These are phyloP conservation scores for Podospora appendiculata DNA, from an alignment of 495 filamentous ascomycete species.

Conservation along the genomic window DNA sequence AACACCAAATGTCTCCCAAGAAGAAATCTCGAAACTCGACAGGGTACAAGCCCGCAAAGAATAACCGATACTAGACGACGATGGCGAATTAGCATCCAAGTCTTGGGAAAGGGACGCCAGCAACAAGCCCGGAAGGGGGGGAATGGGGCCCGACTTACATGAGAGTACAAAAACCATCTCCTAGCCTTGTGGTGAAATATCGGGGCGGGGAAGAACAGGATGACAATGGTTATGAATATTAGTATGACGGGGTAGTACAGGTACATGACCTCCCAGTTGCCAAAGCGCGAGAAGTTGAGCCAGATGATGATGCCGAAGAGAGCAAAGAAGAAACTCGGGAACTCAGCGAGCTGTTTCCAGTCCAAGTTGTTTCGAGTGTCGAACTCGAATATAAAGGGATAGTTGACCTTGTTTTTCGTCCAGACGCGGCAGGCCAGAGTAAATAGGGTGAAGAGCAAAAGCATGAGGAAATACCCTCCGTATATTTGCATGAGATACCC, in stretches of 20 bases:
- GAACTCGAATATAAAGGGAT: slow-evolving; percentile 94
- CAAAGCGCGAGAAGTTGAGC: slow-evolving; percentile 71
- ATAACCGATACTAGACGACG: slow-evolving; percentile 65
- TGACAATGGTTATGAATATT: slow-evolving; percentile 52
- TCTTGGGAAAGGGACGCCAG: not conserved
- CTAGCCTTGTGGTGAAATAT: slow-evolving; percentile 69
- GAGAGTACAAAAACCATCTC: slow-evolving; percentile 76
- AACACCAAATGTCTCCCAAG: slow-evolving; percentile 95
- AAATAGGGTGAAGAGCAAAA: slow-evolving; percentile 68
- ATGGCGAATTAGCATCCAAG: not conserved
- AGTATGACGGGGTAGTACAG: slow-evolving; percentile 86
- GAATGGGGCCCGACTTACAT: slow-evolving; percentile 44
- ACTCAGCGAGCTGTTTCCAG: slow-evolving; percentile 82
- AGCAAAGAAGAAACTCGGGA: slow-evolving; percentile 70
- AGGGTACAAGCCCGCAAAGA: slow-evolving; percentile 78
- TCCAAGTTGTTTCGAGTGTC: slow-evolving; percentile 77
- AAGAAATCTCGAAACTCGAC: slow-evolving; percentile 98
- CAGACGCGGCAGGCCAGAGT: slow-evolving; percentile 74
- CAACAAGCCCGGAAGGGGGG: not conserved
- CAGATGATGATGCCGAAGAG: slow-evolving; percentile 75
- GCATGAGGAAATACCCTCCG: slow-evolving; percentile 71
- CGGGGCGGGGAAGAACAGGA: slow-evolving; percentile 69
- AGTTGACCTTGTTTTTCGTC: slow-evolving; percentile 80
- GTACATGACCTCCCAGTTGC: slow-evolving; percentile 55
- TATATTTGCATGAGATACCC: slow-evolving; percentile 81